A percentile compares a stretch with the other conserved stretches of the same genome.
phyloP scores from a whole-genome alignment of 306 rosid species.

The Coriaria nepalensis region DNA sequence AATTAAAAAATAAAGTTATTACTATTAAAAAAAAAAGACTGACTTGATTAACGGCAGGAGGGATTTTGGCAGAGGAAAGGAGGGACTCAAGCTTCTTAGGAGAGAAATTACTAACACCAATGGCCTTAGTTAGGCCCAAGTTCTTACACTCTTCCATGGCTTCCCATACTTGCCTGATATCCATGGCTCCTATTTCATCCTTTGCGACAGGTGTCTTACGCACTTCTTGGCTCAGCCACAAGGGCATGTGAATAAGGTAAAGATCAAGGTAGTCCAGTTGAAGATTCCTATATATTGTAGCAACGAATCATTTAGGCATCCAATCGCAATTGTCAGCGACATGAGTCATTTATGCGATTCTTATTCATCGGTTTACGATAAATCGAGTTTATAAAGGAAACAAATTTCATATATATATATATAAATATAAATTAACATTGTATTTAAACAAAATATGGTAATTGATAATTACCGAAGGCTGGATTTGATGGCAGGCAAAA shows the following conservation, averaged over 20 bases:
- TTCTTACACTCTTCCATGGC: slow-evolving; percentile 59
- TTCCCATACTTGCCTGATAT: slow-evolving; percentile 56
- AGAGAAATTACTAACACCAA: slow-evolving; percentile 83
- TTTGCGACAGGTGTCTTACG: background rate
- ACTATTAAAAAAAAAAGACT: background rate
- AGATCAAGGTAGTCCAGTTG: slow-evolving; percentile 9
- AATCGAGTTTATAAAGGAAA: no score
- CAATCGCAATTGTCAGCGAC: background rate
- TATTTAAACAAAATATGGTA: background rate
- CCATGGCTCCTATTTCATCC: slow-evolving; percentile 24
- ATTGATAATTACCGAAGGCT: slow-evolving; percentile 10
- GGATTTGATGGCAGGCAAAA: slow-evolving; percentile 12
- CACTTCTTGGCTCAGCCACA: slow-evolving; percentile 7
- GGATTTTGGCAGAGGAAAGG: slow-evolving; percentile 45
- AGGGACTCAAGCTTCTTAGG: slow-evolving; percentile 42
- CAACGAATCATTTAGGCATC: background rate
- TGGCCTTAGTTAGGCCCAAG: slow-evolving; percentile 70
- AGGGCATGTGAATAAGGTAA: slow-evolving; percentile 13
- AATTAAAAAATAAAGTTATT: background rate
- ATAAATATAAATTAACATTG: no score
- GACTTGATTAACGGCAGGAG: slow-evolving; percentile 67
- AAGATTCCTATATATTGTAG: background rate
- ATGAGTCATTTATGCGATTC: background rate
- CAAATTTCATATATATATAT: background rate
- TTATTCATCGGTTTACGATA: background rate